These are phyloP conservation scores for Gracilaria vermiculophylla DNA, from an alignment of 23 red algal genomes.

Conservation along the genomic window DNA sequence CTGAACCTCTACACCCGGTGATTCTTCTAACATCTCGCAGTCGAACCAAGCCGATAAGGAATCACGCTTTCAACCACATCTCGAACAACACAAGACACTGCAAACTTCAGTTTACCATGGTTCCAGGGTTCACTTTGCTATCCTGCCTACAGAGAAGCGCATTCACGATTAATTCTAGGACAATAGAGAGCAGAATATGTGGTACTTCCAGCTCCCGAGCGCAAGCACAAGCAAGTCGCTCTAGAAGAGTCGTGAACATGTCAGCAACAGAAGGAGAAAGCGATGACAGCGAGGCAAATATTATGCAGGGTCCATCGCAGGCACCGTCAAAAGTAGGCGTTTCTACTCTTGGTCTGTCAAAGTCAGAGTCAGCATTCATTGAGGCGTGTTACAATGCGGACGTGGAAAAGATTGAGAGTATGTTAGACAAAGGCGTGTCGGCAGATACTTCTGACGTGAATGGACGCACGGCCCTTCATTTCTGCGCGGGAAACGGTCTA, in stretches of 20 bases:
- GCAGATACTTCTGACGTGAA: conserved; percentile 66
- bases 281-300: neutral
- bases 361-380: conserved; percentile 58
- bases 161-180: neutral
- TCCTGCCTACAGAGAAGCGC: neutral
- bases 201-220: neutral
- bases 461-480: conserved; percentile 84
- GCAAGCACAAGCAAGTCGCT: neutral
- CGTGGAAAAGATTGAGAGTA: conserved; percentile 46
- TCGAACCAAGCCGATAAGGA: too few species aligned
- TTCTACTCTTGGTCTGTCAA: conserved; percentile 37
- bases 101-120: neutral
- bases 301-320: conserved; percentile 27
- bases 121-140: neutral
- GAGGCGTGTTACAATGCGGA: conserved; percentile 68
- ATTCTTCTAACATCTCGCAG: too few species aligned
- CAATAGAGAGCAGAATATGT: neutral
- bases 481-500: conserved; percentile 84
- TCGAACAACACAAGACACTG: too few species aligned
- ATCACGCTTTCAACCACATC: too few species aligned
- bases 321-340: conserved; percentile 44
- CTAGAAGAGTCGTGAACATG: neutral
- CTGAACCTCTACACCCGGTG: too few species aligned
- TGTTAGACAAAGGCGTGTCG: conserved; percentile 60
- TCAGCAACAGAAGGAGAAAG: neutral